Conservation (phyloP, 805 yeast species). For the Debaryomyces castellii region DNA sequence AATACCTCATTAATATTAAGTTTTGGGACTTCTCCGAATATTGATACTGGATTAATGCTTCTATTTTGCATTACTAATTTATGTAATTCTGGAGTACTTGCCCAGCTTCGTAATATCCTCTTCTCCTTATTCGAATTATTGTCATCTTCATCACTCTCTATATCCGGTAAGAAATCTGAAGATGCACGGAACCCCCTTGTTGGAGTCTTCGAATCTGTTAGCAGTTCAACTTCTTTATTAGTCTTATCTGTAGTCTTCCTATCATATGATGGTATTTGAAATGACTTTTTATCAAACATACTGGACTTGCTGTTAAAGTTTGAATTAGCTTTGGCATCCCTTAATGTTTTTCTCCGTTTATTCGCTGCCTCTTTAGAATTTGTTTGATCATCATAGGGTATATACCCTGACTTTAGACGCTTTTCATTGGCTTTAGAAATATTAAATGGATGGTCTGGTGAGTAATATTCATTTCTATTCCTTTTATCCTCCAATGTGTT, state of each 20-base stretch:
- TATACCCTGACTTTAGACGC: not conserved
- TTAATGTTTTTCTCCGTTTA: conserved; percentile 6
- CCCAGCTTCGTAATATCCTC: conserved; percentile 35
- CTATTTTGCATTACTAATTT: conserved; percentile 24
- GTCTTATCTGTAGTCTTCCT: conserved; percentile 4
- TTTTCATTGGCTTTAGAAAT: not conserved
- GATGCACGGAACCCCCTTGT: conserved; percentile 8
- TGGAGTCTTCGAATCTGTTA: conserved; percentile 11
- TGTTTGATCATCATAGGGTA: not conserved
- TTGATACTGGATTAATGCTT: conserved; percentile 57
- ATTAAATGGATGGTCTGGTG: not conserved
- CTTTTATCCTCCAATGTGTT: not conserved
- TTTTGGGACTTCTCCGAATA: conserved; percentile 76
- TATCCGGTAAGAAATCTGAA: conserved; percentile 34
- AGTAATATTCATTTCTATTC: not conserved
- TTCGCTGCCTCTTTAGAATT: not conserved
- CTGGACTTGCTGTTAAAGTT: conserved; percentile 1
- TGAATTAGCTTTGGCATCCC: conserved; percentile 1
- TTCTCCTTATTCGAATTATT: conserved; percentile 16
- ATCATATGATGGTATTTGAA: conserved; percentile 7
- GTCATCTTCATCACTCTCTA: conserved; percentile 41
- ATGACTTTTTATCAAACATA: conserved; percentile 10
- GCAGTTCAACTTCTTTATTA: not conserved
- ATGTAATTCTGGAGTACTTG: conserved; percentile 36
- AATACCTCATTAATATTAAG: conserved; percentile 71